phyloP scores from a whole-genome alignment of 495 filamentous ascomycete species.

The Xylaria telfairii region DNA sequence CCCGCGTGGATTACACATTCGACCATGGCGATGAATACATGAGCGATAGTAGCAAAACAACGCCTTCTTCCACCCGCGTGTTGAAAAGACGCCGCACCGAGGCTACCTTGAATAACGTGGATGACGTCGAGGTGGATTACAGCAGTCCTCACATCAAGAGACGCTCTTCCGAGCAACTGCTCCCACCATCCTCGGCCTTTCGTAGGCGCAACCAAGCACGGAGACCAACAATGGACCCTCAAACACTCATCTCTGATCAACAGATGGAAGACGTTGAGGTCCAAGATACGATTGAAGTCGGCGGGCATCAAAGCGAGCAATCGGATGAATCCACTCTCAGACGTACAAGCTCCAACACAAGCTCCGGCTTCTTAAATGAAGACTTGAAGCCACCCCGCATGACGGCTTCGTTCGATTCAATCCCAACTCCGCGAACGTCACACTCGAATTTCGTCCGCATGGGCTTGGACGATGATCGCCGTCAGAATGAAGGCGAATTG shows the following conservation, averaged over 20 bases:
- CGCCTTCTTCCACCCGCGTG: constrained; percentile 31
- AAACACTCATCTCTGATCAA: constrained; percentile 39
- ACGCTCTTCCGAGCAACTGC: constrained; percentile 40
- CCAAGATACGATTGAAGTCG: constrained; percentile 57
- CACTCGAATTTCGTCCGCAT: not conserved
- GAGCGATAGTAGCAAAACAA: constrained; percentile 31
- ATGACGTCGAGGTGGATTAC: constrained; percentile 40
- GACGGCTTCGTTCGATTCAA: not conserved
- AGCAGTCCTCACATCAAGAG: constrained; percentile 34
- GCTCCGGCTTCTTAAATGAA: constrained; percentile 26
- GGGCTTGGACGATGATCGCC: not conserved
- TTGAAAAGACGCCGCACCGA: constrained; percentile 42
- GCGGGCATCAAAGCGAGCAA: constrained; percentile 39
- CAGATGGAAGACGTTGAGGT: constrained; percentile 50
- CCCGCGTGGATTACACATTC: constrained; percentile 54
- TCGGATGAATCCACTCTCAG: constrained; percentile 32
- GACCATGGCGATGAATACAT: constrained; percentile 48
- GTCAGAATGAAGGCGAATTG: not conserved
- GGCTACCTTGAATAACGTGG: constrained; percentile 28
- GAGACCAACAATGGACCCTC: constrained; percentile 40
- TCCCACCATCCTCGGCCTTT: constrained; percentile 26
- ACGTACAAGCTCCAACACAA: constrained; percentile 30
- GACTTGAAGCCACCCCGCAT: constrained; percentile 21
- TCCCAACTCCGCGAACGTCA: not conserved
- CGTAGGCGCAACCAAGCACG: constrained; percentile 45